A percentile compares a stretch with the other conserved stretches of the same genome.
These are phyloP conservation scores for Rhodotorula babjevae DNA, from an alignment of 768 basidiomycete species.

Conservation along the genomic window DNA sequence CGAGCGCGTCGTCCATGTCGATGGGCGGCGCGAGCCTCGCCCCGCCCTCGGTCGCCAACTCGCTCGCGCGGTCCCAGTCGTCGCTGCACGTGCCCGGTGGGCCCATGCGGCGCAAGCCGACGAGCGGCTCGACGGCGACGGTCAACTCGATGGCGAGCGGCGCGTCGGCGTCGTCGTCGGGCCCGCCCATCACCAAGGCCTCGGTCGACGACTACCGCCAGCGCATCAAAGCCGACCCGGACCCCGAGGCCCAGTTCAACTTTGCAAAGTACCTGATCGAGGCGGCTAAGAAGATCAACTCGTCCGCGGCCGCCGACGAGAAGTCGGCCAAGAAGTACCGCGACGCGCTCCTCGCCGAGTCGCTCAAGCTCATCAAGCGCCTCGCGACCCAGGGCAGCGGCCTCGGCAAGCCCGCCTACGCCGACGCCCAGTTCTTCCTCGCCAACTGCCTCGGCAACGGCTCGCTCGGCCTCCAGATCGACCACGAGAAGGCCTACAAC, in stretches of 20 bases:
- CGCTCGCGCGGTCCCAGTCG: slow-evolving; percentile 26
- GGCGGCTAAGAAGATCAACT: slow-evolving; percentile 77
- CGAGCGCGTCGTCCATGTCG: slow-evolving; percentile 22
- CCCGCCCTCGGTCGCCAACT: background rate
- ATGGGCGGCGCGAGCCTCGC: slow-evolving; percentile 9
- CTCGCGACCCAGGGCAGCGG: slow-evolving; percentile 73
- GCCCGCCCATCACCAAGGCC: slow-evolving; percentile 51
- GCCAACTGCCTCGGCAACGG: slow-evolving; percentile 97
- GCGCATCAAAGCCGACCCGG: slow-evolving; percentile 93
- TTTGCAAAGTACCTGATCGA: slow-evolving; percentile 99
- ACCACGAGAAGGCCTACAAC: slow-evolving; percentile 96
- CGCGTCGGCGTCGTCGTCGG: slow-evolving; percentile 6
- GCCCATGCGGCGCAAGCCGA: slow-evolving; percentile 20
- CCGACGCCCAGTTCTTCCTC: slow-evolving; percentile 97
- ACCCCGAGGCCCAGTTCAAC: slow-evolving; percentile 93
- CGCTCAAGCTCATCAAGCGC: slow-evolving; percentile 84
- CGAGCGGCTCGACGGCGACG: slow-evolving; percentile 4
- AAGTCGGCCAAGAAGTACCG: slow-evolving; percentile 84
- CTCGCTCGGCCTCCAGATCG: slow-evolving; percentile 87
- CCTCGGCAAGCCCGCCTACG: slow-evolving; percentile 62
- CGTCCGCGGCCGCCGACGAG: slow-evolving; percentile 51
- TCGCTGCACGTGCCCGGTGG: slow-evolving; percentile 29
- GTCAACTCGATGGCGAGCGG: slow-evolving; percentile 2
- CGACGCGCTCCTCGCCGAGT: slow-evolving; percentile 77
- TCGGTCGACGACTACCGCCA: slow-evolving; percentile 97